Evolutionary conservation across 164 flowering plant genomes (phyloP).

Genomic region (Houttuynia cordata): DNA sequence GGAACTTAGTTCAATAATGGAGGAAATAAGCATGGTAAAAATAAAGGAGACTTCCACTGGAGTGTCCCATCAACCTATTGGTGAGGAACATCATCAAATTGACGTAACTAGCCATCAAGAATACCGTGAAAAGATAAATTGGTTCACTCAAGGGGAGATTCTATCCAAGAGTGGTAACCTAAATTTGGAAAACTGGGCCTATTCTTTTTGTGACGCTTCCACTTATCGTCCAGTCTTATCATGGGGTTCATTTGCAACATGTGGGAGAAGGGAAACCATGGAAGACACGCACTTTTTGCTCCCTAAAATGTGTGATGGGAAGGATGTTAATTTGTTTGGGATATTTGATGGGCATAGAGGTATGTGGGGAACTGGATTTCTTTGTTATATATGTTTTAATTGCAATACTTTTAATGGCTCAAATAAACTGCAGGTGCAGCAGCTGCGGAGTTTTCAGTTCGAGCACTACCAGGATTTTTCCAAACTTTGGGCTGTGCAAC

Average conservation of each 20-base stretch:
- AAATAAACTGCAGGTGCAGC: slow-evolving; percentile 61
- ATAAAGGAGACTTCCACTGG: slow-evolving; percentile 12
- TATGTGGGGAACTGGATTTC: slow-evolving; percentile 8
- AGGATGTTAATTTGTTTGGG: slow-evolving; percentile 61
- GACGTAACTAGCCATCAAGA: slow-evolving; percentile 13
- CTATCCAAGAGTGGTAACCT: slow-evolving; percentile 20
- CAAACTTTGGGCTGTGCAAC: slow-evolving; percentile 30
- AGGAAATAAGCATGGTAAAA: slow-evolving; percentile 10
- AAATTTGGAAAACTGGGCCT: slow-evolving; percentile 19
- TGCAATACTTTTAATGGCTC: slow-evolving; percentile 6
- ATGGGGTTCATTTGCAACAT: slow-evolving; percentile 83
- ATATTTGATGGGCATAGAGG: slow-evolving; percentile 99
- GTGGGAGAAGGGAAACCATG: slow-evolving; percentile 93
- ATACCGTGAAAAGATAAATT: slow-evolving; percentile 40
- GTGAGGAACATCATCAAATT: slow-evolving; percentile 14
- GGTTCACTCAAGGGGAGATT: slow-evolving; percentile 57
- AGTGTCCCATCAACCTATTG: slow-evolving; percentile 13
- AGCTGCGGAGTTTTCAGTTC: slow-evolving; percentile 90
- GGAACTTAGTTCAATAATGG: slow-evolving; percentile 40
- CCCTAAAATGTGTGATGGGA: slow-evolving; percentile 47
- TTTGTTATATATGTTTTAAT: background rate
- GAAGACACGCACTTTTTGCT: slow-evolving; percentile 85
- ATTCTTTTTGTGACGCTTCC: slow-evolving; percentile 20
- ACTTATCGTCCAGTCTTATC: slow-evolving; percentile 53
- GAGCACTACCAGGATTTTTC: slow-evolving; percentile 64